Evolutionary conservation across 352 stramenopile genomes (phyloP).

Genomic region (Peronosclerospora sorghi): DNA sequence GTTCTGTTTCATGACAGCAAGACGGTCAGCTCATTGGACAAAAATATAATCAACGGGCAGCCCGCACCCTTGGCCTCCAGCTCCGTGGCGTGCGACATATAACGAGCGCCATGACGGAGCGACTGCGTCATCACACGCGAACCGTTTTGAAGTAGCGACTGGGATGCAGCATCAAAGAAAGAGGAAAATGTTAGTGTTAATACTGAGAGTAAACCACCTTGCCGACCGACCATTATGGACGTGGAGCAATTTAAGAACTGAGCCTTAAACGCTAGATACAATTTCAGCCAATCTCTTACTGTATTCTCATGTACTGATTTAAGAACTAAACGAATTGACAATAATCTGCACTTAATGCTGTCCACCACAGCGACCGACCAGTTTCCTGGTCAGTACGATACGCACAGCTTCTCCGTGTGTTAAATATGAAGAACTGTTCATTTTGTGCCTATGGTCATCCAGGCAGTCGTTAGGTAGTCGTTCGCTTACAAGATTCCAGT

Average conservation of each 20-base stretch:
- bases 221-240: not conserved
- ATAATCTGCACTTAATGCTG: not conserved
- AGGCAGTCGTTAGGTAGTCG: not conserved
- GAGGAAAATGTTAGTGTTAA: not conserved
- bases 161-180: not conserved
- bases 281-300: constrained; percentile 5
- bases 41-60: not conserved
- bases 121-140: constrained; percentile 40
- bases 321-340: constrained; percentile 16
- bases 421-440: constrained; percentile 66
- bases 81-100: constrained; percentile 76
- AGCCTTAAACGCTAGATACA: not conserved
- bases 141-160: constrained; percentile 62
- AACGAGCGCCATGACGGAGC: constrained; percentile 42
- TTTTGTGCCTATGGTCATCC: constrained; percentile 24
- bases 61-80: constrained; percentile 66
- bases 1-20: constrained; percentile 23
- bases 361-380: constrained; percentile 22
- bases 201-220: not conserved
- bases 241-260: not conserved
- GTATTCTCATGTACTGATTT: constrained; percentile 14
- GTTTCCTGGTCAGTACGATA: constrained; percentile 34
- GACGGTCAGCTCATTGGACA: not conserved
- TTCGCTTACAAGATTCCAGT: not conserved
- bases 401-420: constrained; percentile 55